Evolutionary conservation across 2,329 filamentous ascomycete genomes (phyloP).

Genomic region (Ceratocystiopsis minuta): DNA sequence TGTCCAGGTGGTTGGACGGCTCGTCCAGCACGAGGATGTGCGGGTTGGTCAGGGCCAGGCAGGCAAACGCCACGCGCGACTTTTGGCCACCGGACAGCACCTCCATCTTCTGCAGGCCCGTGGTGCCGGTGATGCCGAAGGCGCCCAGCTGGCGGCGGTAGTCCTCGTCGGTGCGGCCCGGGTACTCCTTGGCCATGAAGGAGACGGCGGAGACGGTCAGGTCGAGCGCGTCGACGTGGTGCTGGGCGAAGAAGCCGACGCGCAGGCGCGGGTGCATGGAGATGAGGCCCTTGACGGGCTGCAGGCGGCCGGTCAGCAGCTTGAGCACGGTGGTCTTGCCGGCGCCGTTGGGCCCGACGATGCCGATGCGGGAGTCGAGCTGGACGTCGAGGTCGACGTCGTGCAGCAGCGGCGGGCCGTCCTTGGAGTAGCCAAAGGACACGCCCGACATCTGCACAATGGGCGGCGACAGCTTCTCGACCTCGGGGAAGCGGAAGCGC

Average conservation of each 20-base stretch:
- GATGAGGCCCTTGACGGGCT: constrained; percentile 62
- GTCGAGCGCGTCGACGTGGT: constrained; percentile 93
- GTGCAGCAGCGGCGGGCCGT: constrained; percentile 54
- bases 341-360: constrained; percentile 96
- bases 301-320: constrained; percentile 76
- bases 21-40: constrained; percentile 97
- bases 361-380: constrained; percentile 93
- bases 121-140: constrained; percentile 80
- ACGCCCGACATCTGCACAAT: constrained; percentile 96
- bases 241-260: constrained; percentile 93
- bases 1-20: constrained; percentile 95
- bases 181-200: constrained; percentile 90
- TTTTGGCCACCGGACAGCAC: constrained; percentile 94
- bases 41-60: constrained; percentile 77
- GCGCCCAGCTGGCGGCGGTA: constrained; percentile 90
- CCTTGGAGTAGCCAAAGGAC: constrained; percentile 68
- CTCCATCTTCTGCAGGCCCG: constrained; percentile 89
- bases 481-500: constrained; percentile 91
- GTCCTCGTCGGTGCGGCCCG: constrained; percentile 84
- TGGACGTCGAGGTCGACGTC: constrained; percentile 94
- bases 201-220: constrained; percentile 75
- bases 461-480: constrained; percentile 91
- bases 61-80: constrained; percentile 96
- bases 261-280: constrained; percentile 76
- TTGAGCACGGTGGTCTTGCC: constrained; percentile 98